Evolutionary conservation across 2,329 filamentous ascomycete species (phyloP), one percentile per base, ranked within the genome.

Genomic region (Aspergillus bombycis): DNA sequence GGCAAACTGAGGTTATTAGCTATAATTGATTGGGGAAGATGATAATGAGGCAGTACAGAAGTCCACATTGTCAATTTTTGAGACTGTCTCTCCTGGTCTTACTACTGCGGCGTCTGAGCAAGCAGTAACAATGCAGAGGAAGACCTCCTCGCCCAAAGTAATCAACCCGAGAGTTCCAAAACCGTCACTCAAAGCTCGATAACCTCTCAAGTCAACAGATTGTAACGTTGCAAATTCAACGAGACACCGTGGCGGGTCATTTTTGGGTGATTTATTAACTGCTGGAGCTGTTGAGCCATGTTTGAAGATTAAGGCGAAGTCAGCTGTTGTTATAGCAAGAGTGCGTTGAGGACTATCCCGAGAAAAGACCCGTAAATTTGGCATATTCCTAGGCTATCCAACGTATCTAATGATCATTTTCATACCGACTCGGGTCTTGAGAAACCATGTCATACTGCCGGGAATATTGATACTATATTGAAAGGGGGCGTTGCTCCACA

Each of bases 111-210:
- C 93, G 65, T 89, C 88, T 23, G 87, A 85, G 43, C 92, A 91
- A 53, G 89, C 88, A 32, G 91, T 96, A 59, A 98, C 91, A 62
- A 97, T 91, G 65, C 93, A 95, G 19, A 98, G 83, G 76, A 98
- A 98, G 16, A 97, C 89, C 81, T 97, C 93, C 64, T 88, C 85
- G 66, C 89, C 88, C 66, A 96, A 86, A 0, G 93, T 91, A 70
- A 97, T 94, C 65, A 98, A 82, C 2, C 94, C 94, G 53, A 98
- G 82, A 0, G 94, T 98, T 61, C 94, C 94, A 74, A 93, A 89
- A 38, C 94, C 90, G 19, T 89, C 89, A 54, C 91, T 91, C 63
- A 97, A 81, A 14, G 89, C 85, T 50, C 92, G 88, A 79, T 94
- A 97, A 67, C 93, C 90, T 70, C 83, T 85, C 64, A 96, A 82